phyloP scores from a whole-genome alignment of 345 rosid species.

The Balakata baccata region DNA sequence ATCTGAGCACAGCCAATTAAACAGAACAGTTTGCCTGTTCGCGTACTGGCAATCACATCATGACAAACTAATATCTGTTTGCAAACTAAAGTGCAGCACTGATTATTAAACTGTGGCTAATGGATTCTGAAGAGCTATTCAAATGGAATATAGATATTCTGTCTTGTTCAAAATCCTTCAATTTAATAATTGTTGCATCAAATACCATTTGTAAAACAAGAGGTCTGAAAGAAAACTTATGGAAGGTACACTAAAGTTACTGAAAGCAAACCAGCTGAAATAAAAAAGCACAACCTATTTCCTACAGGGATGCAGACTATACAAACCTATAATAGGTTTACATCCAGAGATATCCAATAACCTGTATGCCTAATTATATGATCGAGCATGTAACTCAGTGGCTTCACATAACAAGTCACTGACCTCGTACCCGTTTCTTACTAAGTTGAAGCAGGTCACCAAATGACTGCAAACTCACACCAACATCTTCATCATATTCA shows the following conservation, averaged over 20 bases:
- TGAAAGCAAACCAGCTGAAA: slow-evolving; percentile 9
- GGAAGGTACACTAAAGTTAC: neutral
- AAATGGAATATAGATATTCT: neutral
- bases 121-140: neutral
- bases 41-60: neutral
- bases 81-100: neutral
- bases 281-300: slow-evolving; percentile 10
- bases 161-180: neutral
- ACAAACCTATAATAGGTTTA: slow-evolving; percentile 15
- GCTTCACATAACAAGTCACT: slow-evolving; percentile 26
- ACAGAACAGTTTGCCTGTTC: neutral
- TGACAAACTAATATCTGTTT: neutral
- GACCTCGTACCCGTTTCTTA: slow-evolving; percentile 52
- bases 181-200: neutral
- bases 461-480: slow-evolving; percentile 61
- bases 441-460: slow-evolving; percentile 52
- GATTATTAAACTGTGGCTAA: neutral
- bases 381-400: neutral
- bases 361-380: slow-evolving; percentile 6
- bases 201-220: neutral
- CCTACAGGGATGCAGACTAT: slow-evolving; percentile 21
- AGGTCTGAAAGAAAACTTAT: neutral
- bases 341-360: slow-evolving; percentile 10
- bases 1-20: neutral
- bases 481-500: slow-evolving; percentile 85